These are phyloP conservation scores for Salisapilia sapeloensis DNA, from an alignment of 352 stramenopile genomes.

Conservation along the genomic window DNA sequence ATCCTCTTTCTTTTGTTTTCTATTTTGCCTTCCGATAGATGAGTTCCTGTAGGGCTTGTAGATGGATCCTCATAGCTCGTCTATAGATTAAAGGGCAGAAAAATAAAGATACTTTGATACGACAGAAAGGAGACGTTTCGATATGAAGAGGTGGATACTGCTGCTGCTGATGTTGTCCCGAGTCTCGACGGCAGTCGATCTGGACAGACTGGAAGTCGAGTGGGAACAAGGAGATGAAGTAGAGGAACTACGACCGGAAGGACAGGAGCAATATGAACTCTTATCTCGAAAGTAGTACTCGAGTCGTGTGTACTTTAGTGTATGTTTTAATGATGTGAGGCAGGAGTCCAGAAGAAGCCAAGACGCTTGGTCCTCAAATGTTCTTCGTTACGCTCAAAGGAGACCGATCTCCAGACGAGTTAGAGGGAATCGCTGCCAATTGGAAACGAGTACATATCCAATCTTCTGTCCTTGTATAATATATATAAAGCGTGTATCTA, in stretches of 20 bases:
- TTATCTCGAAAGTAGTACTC: conserved; percentile 12
- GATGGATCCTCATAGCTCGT: too few relatives aligned
- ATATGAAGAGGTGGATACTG: too few relatives aligned
- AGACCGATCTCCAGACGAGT: too few relatives aligned
- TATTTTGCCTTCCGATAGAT: too few relatives aligned
- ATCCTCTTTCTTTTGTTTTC: too few relatives aligned
- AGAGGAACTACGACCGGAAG: conserved; percentile 21
- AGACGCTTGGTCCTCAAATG: conserved; percentile 53
- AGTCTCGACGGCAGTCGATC: conserved; percentile 28
- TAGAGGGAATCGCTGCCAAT: conserved; percentile 6
- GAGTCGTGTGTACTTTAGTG: background rate
- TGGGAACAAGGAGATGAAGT: conserved; percentile 35
- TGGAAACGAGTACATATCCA: background rate
- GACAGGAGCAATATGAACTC: conserved; percentile 29
- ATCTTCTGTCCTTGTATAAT: conserved; percentile 1
- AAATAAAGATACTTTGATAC: too few relatives aligned
- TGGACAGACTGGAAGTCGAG: conserved; percentile 36
- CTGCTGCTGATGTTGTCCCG: too few relatives aligned
- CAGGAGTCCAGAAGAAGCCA: conserved; percentile 21
- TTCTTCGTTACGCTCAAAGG: conserved; percentile 55
- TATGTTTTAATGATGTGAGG: conserved; percentile 1
- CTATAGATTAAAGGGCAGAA: too few relatives aligned
- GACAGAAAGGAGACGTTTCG: too few relatives aligned
- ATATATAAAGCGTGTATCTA: conserved; percentile 2
- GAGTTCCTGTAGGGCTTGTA: too few relatives aligned